phyloP scores from a whole-genome alignment of 202 grass and related monocot genomes.

The Setaria italica region DNA sequence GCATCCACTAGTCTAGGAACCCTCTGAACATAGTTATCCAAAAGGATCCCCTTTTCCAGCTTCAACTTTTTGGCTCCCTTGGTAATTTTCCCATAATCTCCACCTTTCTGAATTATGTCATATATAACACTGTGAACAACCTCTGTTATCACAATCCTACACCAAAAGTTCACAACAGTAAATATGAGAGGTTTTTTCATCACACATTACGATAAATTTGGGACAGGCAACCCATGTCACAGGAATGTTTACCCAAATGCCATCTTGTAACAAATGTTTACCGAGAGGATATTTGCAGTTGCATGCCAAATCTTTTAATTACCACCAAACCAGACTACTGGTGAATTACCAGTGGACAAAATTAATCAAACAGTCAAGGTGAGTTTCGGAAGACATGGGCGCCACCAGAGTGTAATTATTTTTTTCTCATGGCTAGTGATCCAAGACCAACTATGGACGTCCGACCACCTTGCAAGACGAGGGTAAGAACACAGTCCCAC shows the following conservation, averaged over 20 bases:
- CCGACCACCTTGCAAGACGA: neutral
- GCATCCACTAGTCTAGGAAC: slow-evolving; percentile 63
- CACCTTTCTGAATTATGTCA: slow-evolving; percentile 87
- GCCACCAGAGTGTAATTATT: neutral
- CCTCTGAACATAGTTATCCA: slow-evolving; percentile 79
- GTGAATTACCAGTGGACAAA: neutral
- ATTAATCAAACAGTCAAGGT: neutral
- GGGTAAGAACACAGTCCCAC: neutral
- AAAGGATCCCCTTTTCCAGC: slow-evolving; percentile 75
- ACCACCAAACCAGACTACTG: neutral
- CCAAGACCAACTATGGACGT: neutral
- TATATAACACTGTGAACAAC: slow-evolving; percentile 59
- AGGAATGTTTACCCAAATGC: slow-evolving; percentile 35
- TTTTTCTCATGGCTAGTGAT: neutral
- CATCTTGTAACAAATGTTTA: slow-evolving; percentile 42
- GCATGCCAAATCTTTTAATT: neutral
- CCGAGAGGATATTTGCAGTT: neutral
- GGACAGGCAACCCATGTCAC: neutral
- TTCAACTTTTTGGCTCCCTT: slow-evolving; percentile 76
- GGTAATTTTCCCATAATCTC: slow-evolving; percentile 52
- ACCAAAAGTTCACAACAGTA: slow-evolving; percentile 34
- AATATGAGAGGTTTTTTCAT: slow-evolving; percentile 16
- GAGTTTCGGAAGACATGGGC: neutral
- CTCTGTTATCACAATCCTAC: slow-evolving; percentile 65
- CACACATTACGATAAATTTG: neutral